These are phyloP conservation scores for Phytomonas sp. DNA, from an alignment of 208 protist genomes.

Conservation along the genomic window DNA sequence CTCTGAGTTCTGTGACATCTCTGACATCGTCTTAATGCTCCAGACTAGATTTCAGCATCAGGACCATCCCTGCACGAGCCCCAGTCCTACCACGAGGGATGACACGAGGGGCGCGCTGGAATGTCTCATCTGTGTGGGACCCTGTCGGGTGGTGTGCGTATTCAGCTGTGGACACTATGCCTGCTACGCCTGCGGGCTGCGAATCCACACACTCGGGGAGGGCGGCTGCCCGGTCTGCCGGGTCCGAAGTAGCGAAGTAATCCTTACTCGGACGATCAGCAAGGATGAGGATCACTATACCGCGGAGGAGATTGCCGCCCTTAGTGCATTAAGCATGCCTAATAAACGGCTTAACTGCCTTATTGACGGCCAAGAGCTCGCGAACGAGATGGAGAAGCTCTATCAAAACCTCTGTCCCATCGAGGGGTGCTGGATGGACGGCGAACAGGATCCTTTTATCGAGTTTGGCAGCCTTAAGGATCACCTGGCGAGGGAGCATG, in stretches of 20 bases:
- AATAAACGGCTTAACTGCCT: constrained; percentile 44
- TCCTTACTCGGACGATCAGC: constrained; percentile 46
- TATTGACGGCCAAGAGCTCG: constrained; percentile 41
- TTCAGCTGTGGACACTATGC: constrained; percentile 75
- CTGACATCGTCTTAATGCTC: too few relatives aligned
- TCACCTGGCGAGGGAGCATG: constrained; percentile 63
- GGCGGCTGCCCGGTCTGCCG: constrained; percentile 73
- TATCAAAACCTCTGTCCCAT: constrained; percentile 69
- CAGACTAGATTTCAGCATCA: too few relatives aligned
- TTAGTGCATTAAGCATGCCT: constrained; percentile 20
- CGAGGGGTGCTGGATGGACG: constrained; percentile 48
- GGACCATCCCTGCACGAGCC: too few relatives aligned
- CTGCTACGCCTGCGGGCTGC: constrained; percentile 80
- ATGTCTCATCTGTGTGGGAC: constrained; percentile 75
- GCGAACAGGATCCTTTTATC: constrained; percentile 71
- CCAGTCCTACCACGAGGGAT: background rate
- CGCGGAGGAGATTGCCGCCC: constrained; percentile 32
- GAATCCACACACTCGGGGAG: constrained; percentile 52
- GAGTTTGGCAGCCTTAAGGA: constrained; percentile 44
- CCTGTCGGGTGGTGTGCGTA: constrained; percentile 56
- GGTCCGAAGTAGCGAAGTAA: constrained; percentile 18
- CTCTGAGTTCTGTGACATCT: too few relatives aligned
- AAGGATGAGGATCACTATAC: constrained; percentile 46
- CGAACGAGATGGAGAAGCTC: constrained; percentile 55
- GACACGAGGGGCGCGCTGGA: constrained; percentile 30